Evolutionary conservation across 2,329 filamentous ascomycete species (phyloP), one percentile per base, ranked within the genome.

Genomic region (Trichophyton simii): DNA sequence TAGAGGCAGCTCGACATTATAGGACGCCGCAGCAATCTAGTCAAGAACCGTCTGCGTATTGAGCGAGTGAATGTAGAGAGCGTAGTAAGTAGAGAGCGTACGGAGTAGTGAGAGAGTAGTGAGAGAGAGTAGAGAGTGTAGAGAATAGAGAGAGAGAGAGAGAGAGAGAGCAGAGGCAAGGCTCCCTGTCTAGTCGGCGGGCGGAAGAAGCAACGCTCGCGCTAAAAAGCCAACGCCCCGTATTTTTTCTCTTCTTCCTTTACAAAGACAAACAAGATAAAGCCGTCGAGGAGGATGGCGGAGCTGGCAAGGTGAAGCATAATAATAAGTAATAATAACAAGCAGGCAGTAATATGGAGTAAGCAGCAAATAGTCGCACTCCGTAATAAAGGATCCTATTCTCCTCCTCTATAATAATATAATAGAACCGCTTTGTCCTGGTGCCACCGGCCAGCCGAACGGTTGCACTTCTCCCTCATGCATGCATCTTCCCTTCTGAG

Each of bases 1-100:
- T 52, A 25, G 20, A 52, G 46, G 20, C 46, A 52, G 63, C 66
- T 61, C 63, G 67, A 65, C 66, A 70, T 69, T 57, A 64, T 61
- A 48, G 64, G 59, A 44, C 55, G 57, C 34, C 13, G 60, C 64
- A 54, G 52, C 59, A 63, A 62, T 58, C 60, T 31, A 59, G 36
- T 54, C 50, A 9, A 1, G n/a, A 8, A 54, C n/a, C 13, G 15
- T 7, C 41, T n/a, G 41, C n/a, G 6, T 44, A 44, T 38, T 38
- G 57, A 46, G 22, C 9, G 48, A 61, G 54, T 46, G 25, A 59
- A 57, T 59, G n/a, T 48, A 65, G 25, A 44, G 57, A 48, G 48
- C 22, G 22, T 22, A 22, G 25, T 46, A 28, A 59, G 57, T 59
- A n/a, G 52, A 65, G 25, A 44, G 57, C 42, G 60, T 60, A 31